These are phyloP conservation scores for Lachnellula occidentalis DNA, from an alignment of 2,329 filamentous ascomycete genomes.

Conservation along the genomic window DNA sequence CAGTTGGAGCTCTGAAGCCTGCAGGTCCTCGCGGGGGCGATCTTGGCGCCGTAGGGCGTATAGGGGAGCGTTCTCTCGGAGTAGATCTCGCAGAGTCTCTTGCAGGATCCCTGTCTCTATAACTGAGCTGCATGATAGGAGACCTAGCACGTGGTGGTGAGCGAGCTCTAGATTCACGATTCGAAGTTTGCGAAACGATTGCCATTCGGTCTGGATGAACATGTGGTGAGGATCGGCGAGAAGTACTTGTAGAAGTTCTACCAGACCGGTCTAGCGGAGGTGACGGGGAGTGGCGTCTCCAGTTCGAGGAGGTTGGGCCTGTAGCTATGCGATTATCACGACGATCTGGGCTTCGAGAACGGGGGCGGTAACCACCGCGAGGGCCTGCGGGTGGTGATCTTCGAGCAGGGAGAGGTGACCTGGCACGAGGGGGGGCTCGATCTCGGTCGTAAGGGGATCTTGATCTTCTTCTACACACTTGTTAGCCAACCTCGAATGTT, in stretches of 20 bases:
- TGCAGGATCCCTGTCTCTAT: slow-evolving; percentile 16
- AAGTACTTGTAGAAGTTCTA: slow-evolving; percentile 52
- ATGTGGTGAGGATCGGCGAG: slow-evolving; percentile 56
- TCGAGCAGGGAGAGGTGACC: slow-evolving; percentile 28
- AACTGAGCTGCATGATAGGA: slow-evolving; percentile 19
- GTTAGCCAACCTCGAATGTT: not conserved
- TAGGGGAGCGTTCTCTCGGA: slow-evolving; percentile 28
- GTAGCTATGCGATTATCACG: slow-evolving; percentile 40
- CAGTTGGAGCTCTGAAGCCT: slow-evolving; percentile 29
- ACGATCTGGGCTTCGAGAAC: slow-evolving; percentile 49
- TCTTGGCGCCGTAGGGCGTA: slow-evolving; percentile 22
- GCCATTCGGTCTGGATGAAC: not conserved
- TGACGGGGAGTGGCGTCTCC: slow-evolving; percentile 50
- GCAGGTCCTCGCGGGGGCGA: slow-evolving; percentile 32
- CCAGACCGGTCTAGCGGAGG: slow-evolving; percentile 45
- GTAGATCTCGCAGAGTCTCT: slow-evolving; percentile 27
- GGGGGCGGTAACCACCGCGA: slow-evolving; percentile 28
- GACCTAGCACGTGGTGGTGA: slow-evolving; percentile 27
- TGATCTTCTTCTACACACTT: slow-evolving; percentile 27
- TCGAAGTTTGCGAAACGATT: slow-evolving; percentile 28
- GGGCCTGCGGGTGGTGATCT: slow-evolving; percentile 34
- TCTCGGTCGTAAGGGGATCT: slow-evolving; percentile 32
- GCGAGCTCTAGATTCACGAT: slow-evolving; percentile 26
- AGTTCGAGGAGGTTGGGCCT: slow-evolving; percentile 40
- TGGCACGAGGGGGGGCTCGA: slow-evolving; percentile 23